Evolutionary conservation across 805 yeast species (phyloP), one percentile per base, ranked within the genome.

Genomic region (Metschnikowia gelsemii): DNA sequence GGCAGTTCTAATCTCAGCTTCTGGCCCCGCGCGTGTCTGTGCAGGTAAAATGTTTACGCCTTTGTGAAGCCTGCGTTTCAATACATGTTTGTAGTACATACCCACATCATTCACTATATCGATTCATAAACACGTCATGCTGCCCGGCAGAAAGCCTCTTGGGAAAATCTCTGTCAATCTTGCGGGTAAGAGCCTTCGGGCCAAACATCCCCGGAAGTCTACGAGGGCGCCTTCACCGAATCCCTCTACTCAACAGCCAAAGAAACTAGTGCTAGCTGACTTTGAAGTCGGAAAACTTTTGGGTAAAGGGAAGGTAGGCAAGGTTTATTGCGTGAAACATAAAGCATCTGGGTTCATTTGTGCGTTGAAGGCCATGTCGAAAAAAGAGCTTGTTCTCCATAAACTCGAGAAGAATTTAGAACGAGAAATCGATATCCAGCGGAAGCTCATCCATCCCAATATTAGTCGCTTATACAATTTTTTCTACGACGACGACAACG

Each of bases 281-380:
- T 91, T 91, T 63, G 96, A 89, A 52, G 75, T 91, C 31, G 98
- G 97, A 13, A 76, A 82, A 40, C 81, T 84, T 43, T 72, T 91
- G 35, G 99, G 98, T 0, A 88, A 87, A 58, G 99, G 99, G 5
- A 88, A 89, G 61, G 82, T 90, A 55, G 99, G 99, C 7, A 81
- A 79, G 54, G 98, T 93, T 1, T 90, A 88, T 62, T 86, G 96
- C 58, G 97, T 84, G 7, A 74, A 75, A 42, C 96, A 89, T 59
- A 81, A 77, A 50, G 56, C 65, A 25, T 75, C 87, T 0, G 95
- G 95, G 1, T 86, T 78, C 57, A 72, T 91, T 1, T 87, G 95
- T 60, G 99, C 99, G 1, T 66, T 91, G 54, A 91, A 93, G 59
- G 93, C 84, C 3, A 87, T 93, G 96, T 80, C 82, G 45, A 91